Conservation (phyloP, 2,329 filamentous ascomycete species). For the Shiraia sp. region DNA sequence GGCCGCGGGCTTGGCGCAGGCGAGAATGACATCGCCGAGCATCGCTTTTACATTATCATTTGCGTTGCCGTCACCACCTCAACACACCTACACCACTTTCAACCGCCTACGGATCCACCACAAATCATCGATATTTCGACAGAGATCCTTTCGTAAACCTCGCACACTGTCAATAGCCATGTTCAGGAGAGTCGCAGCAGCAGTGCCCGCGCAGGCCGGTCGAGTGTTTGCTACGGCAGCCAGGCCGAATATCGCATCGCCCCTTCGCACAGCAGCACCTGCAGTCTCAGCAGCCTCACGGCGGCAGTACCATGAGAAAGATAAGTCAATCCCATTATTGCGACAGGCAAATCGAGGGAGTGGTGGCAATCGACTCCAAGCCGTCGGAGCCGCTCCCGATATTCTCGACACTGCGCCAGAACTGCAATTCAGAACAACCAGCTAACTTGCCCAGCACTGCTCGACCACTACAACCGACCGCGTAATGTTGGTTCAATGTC, state of each 20-base stretch:
- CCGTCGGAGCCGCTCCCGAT: constrained; percentile 7
- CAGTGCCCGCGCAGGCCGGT: constrained; percentile 57
- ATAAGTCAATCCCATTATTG: constrained; percentile 48
- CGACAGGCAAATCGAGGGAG: constrained; percentile 4
- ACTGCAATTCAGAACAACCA: constrained; percentile 21
- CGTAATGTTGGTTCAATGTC: constrained; percentile 78
- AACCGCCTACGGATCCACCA: constrained; percentile 3
- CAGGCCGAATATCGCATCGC: constrained; percentile 54
- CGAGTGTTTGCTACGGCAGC: constrained; percentile 54
- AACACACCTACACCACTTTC: not conserved
- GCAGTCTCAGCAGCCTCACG: constrained; percentile 45
- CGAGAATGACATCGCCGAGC: constrained; percentile 8
- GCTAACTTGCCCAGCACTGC: constrained; percentile 54
- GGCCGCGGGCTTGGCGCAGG: constrained; percentile 7
- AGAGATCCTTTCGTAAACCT: constrained; percentile 8
- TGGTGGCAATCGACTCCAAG: constrained; percentile 15
- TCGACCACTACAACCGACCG: constrained; percentile 82
- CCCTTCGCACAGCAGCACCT: constrained; percentile 50
- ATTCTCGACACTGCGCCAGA: constrained; percentile 1
- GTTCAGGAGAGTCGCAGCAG: constrained; percentile 61
- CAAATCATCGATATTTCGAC: constrained; percentile 13
- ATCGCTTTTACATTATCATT: constrained; percentile 5
- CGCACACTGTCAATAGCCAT: constrained; percentile 46
- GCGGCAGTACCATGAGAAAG: constrained; percentile 69
- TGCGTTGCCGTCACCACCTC: not conserved